Evolutionary conservation across 768 basidiomycete genomes (phyloP), one percentile per base, ranked within the genome.

Genomic region (Trametes cubensis): DNA sequence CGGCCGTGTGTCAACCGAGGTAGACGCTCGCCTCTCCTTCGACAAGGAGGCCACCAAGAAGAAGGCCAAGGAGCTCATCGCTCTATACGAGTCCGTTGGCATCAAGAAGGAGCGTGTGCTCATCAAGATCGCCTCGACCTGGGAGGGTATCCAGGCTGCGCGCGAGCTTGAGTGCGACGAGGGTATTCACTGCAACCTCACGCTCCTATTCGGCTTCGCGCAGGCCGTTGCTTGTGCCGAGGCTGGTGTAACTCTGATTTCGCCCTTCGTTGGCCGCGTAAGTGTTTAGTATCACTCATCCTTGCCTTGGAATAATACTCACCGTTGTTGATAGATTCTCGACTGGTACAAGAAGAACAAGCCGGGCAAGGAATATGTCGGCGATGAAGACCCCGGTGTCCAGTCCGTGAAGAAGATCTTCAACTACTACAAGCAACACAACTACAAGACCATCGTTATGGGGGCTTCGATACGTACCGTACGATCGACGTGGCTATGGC

Each of bases 111-210:
- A 98, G 45, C 93, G 97, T 65, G 81, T 99, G 65, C 82, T 99
- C 69, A 98, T 99, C 87, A 99, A 99, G 83, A 98, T 99, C 73
- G 97, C 96, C 30, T 96, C 97, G 42, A 95, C 95, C 51, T 99
- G 94, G 92, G 97, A 98, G 79, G 97, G 97, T 78, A 99, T 99
- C 80, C 96, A 99, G 77, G 97, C 97, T 62, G 97, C 97, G 40
- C 88, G 94, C 65, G 89, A 95, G 77, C 89, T 99, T 67, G 97
- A 99, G 82, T 76, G 83, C 63, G 90, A 96, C 68, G 87, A 97
- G 61, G 84, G 83, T 65, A 98, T 99, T 77, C 95, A 96, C 86
- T 98, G 95, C 84, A 98, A 99, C 81, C 86, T 99, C 67, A 99
- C 97, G 53, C 90, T 99, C 69, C 88, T 98, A 67, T 99, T 99